These are phyloP conservation scores for Trichoderma gracile DNA, from an alignment of 2,329 filamentous ascomycete species.

Conservation along the genomic window DNA sequence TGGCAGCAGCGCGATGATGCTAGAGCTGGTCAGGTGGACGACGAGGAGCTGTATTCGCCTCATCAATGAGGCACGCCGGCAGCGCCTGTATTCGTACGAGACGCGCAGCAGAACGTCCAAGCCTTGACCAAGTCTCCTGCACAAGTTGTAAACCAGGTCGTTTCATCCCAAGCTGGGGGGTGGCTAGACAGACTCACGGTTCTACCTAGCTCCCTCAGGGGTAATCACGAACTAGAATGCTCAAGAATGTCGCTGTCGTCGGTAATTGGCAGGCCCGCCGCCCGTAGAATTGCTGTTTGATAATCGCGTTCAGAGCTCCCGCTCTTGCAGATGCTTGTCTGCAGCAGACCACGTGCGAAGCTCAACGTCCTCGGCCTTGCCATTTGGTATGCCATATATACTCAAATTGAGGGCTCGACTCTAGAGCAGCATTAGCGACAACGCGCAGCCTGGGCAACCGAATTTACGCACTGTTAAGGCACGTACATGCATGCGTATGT, in stretches of 20 bases:
- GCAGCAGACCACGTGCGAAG: not conserved
- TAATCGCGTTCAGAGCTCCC: constrained; percentile 1
- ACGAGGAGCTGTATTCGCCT: not conserved
- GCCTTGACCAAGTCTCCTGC: not conserved
- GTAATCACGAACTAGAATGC: constrained; percentile 20
- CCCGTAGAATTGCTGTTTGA: constrained; percentile 16
- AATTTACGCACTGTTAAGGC: not conserved
- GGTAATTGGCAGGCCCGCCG: constrained; percentile 26
- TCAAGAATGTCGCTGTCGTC: constrained; percentile 21
- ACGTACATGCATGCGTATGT: not conserved
- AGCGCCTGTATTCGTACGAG: not conserved
- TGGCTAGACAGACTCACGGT: constrained; percentile 22
- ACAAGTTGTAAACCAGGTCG: constrained; percentile 12
- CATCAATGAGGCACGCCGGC: not conserved
- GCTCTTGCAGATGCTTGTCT: not conserved
- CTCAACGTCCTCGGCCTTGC: not conserved
- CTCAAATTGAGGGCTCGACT: not conserved
- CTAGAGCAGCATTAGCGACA: not conserved
- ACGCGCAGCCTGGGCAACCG: not conserved
- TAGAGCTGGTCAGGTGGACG: not conserved
- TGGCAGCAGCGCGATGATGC: not conserved
- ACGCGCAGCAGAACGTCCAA: not conserved
- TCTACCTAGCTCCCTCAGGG: constrained; percentile 20
- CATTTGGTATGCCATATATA: not conserved
- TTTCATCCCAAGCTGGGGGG: constrained; percentile 26